phyloP scores from a whole-genome alignment of 805 yeast genomes.

The Suhomyces kilbournensis region DNA sequence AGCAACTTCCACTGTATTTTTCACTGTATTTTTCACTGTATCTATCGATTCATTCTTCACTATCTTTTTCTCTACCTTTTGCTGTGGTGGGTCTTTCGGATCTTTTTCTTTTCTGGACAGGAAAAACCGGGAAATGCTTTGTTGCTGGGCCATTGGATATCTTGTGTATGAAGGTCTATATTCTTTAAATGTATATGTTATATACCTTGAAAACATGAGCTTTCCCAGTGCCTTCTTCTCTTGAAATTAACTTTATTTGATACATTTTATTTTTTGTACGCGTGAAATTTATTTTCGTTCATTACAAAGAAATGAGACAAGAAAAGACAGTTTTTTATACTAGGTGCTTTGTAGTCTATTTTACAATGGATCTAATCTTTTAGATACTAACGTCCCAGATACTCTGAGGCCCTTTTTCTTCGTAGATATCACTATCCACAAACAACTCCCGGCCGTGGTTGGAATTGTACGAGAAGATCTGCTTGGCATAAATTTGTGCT shows the following conservation, averaged over 20 bases:
- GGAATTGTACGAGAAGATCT: slow-evolving; percentile 62
- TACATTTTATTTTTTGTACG: background rate
- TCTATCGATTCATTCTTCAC: background rate
- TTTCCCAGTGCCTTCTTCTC: too few species aligned
- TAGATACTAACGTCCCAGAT: slow-evolving; percentile 63
- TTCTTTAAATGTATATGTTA: background rate
- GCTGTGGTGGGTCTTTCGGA: background rate
- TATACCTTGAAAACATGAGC: background rate
- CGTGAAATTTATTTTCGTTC: background rate
- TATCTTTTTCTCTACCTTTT: background rate
- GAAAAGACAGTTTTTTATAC: too few species aligned
- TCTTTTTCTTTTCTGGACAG: background rate
- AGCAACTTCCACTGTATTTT: too few species aligned
- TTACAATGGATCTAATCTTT: too few species aligned
- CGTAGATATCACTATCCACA: slow-evolving; percentile 66
- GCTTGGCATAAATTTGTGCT: slow-evolving; percentile 83
- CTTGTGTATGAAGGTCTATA: background rate
- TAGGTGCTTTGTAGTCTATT: too few species aligned
- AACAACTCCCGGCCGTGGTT: slow-evolving; percentile 59
- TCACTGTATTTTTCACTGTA: too few species aligned
- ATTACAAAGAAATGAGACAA: too few species aligned
- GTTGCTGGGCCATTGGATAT: slow-evolving; percentile 23
- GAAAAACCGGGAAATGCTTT: slow-evolving; percentile 33
- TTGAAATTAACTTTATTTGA: too few species aligned
- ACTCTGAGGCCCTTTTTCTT: slow-evolving; percentile 76